Base-by-base conservation (phyloP, 1,284 basidiomycete species). In the Tremellales sp. region DNA sequence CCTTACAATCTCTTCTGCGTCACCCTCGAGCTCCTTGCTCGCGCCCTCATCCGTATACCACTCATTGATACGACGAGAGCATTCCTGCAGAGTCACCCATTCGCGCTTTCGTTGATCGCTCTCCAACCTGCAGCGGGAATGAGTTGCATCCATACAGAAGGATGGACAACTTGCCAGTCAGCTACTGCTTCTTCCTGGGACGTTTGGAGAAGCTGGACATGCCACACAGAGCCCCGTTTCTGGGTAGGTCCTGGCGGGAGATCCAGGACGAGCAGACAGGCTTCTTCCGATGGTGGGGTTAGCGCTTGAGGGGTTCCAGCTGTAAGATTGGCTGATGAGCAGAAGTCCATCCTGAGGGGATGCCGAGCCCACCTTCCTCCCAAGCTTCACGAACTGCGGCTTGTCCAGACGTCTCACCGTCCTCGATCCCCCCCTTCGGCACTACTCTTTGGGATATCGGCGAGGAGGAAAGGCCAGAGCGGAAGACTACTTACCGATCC, bases 401-500 rank as follows among this genome's bases (percentile, higher is more conserved):
- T 52, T 66, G 52, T 8, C 60, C 67, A 1, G 61, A 58, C 1
- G 65, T 58, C 50, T 72, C 70, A 13, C 68, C 68, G 10, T 58
- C 25, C 40, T 72, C 70, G 10, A 70, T 53, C 7, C 70, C 69
- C 24, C 70, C 69, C 56, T 71, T 71, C 7, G 69, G 69, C 29
- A 71, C 70, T 72, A 48, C 27, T 13, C 12, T 13, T 33, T 16
- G 44, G 25, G 26, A 33, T 3, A 10, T 16, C 21, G 7, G 18
- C n/a, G 8, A 7, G 26, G 8, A 29, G 9, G 24, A n/a, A 6
- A 5, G 8, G 9, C 5, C 35, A 5, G 36, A 19, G 24, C 5
- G n/a, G 19, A 13, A 9, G 13, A 8, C 14, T 19, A 52, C 68
- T 46, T 45, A 73, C 71, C 57, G 28, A 73, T 70, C 71, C 71